Evolutionary conservation across 1,284 basidiomycete genomes (phyloP).

Genomic region (Rhodotorula sp.): DNA sequence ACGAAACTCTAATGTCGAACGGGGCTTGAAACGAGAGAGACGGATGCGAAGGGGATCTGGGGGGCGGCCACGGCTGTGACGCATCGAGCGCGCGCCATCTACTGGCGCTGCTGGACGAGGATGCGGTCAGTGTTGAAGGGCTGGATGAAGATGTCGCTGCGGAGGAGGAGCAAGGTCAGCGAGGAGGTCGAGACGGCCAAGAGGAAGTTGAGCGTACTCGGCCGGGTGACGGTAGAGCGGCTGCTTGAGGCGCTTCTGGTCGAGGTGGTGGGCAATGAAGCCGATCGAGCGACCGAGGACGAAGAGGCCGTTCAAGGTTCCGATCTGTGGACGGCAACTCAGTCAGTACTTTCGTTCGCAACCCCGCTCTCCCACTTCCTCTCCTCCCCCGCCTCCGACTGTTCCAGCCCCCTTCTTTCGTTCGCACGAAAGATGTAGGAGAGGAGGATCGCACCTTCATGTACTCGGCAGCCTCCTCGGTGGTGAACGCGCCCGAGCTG

Average conservation of each 20-base stretch:
- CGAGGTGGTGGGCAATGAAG: conserved; percentile 59
- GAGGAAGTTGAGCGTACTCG: conserved; percentile 59
- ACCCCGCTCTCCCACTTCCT: too few relatives aligned
- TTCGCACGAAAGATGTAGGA: too few relatives aligned
- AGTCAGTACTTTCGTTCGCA: background rate
- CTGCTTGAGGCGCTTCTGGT: conserved; percentile 88
- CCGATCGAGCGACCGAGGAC: conserved; percentile 96
- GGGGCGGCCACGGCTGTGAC: too few relatives aligned
- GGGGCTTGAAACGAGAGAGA: too few relatives aligned
- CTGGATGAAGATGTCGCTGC: conserved; percentile 32
- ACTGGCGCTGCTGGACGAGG: conserved; percentile 34
- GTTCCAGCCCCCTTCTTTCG: too few relatives aligned
- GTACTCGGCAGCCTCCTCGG: conserved; percentile 96
- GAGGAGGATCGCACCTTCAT: conserved; percentile 67
- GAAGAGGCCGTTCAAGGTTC: conserved; percentile 92
- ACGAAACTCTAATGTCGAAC: too few relatives aligned
- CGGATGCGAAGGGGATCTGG: too few relatives aligned
- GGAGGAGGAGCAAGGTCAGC: background rate
- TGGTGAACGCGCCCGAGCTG: conserved; percentile 86
- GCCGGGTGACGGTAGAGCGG: conserved; percentile 89
- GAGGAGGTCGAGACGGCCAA: background rate
- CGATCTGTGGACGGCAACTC: conserved; percentile 58
- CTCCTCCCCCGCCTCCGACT: too few relatives aligned
- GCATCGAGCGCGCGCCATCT: background rate
- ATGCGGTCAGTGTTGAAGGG: conserved; percentile 26